These are phyloP conservation scores for Penicillium thymicola DNA, from an alignment of 2,329 filamentous ascomycete genomes.

Conservation along the genomic window DNA sequence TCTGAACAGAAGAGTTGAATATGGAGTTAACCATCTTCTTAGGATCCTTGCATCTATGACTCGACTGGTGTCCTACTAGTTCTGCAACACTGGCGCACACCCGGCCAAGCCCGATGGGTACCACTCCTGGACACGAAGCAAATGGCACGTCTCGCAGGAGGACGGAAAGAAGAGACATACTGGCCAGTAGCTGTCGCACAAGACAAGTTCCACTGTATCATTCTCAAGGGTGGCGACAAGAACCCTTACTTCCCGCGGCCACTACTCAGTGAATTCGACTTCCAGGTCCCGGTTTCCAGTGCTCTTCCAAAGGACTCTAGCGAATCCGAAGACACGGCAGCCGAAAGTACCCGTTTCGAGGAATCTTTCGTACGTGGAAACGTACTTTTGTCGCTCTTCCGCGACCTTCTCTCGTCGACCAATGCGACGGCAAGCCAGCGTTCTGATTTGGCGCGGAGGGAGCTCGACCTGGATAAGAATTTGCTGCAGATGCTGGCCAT, in stretches of 20 bases:
- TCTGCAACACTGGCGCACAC: constrained; percentile 83
- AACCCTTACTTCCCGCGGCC: constrained; percentile 92
- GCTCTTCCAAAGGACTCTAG: constrained; percentile 40
- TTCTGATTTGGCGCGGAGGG: constrained; percentile 63
- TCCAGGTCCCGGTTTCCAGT: constrained; percentile 74
- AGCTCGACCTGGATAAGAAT: constrained; percentile 85
- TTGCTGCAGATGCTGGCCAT: constrained; percentile 82
- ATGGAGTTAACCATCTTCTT: constrained; percentile 11
- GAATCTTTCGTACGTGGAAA: constrained; percentile 75
- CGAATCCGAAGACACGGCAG: constrained; percentile 40
- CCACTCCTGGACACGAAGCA: constrained; percentile 87
- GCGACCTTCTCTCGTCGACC: constrained; percentile 69
- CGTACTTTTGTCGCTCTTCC: constrained; percentile 68
- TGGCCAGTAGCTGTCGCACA: constrained; percentile 93
- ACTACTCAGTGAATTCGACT: constrained; percentile 88
- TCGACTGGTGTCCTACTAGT: constrained; percentile 84
- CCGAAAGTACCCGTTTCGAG: constrained; percentile 58
- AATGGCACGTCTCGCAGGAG: constrained; percentile 75
- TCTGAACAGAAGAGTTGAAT: not conserved
- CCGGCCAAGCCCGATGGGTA: constrained; percentile 83
- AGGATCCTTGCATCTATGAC: constrained; percentile 96
- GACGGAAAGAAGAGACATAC: constrained; percentile 84
- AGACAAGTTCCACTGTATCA: constrained; percentile 95
- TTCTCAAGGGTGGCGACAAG: constrained; percentile 90
- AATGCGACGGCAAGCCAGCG: constrained; percentile 64